Base-by-base conservation (phyloP, 2,329 filamentous ascomycete species). In the Dothidotthia symphoricarpi region DNA sequence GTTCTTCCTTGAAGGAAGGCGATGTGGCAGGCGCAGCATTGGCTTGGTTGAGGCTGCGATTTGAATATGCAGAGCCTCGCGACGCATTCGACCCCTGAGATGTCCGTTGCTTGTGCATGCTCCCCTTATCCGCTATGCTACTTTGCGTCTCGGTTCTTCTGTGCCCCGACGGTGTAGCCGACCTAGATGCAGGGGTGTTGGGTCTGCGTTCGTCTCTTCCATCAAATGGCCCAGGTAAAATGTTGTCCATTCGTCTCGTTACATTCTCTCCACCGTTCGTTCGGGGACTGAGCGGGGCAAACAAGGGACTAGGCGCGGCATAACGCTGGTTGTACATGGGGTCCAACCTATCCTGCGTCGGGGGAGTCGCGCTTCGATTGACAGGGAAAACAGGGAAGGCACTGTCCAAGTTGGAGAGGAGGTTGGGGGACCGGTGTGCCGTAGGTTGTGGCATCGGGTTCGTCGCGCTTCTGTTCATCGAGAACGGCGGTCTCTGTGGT, bases 181-280 rank as follows among this genome's bases (percentile, higher is more conserved):
- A 40, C 38, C 47, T 55, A 37, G 56, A 49, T 65, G 68, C 49
- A 8, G 58, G 49, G 38, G 57, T 61, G 24, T 59, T 62, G 16
- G 63, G 63, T 38, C 59, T 57, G 28, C 60, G 50, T 19, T 60
- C 50, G 22, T 47, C 34, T 66, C 22, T 49, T 30, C 74, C 62
- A 47, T 81, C 79, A 52, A 87, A 86, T 0, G 83, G 83, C 0
- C 81, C 83, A 1, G 83, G 80, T 1, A 79, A 74, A 55, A 86
- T 83, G 7, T 70, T 75, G 49, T 86, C 77, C 74, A 86, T 79
- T 34, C 80, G 76, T 45, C 78, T 75, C 51, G 85, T 55, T 17
- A 87, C 31, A 35, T 64, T 71, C 32, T 63, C 68, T 41, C 65
- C 67, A 13, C 59, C 68, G 48, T 65, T 64, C 2, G 56, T 58